Conservation (phyloP, 306 rosid species). For the Cajanus cajan region DNA sequence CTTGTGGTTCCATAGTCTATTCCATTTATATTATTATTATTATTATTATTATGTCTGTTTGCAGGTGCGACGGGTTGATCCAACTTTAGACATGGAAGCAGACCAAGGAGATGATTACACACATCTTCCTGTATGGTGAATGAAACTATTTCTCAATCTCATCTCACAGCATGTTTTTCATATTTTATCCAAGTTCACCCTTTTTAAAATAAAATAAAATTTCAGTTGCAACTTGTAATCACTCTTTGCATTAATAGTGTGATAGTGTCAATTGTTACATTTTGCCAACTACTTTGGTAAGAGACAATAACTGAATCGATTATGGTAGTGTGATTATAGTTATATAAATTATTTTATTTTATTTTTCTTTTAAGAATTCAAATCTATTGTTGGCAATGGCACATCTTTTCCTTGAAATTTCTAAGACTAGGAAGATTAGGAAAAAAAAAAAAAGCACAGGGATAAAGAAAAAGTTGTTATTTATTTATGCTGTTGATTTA, state of each 20-base stretch:
- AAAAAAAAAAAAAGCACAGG: background rate
- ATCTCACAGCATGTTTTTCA: background rate
- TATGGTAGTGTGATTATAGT: background rate
- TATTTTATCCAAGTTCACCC: background rate
- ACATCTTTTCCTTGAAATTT: background rate
- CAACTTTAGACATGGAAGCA: constrained; percentile 97
- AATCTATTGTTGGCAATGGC: background rate
- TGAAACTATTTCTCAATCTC: constrained; percentile 37
- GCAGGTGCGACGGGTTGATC: constrained; percentile 89
- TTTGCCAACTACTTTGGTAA: background rate
- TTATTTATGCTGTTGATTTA: background rate
- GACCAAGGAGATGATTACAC: constrained; percentile 96
- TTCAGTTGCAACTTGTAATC: constrained; percentile 6
- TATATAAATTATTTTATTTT: background rate
- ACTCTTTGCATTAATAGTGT: background rate
- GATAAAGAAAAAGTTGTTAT: background rate
- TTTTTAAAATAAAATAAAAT: background rate
- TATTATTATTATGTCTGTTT: background rate
- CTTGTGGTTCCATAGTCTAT: constrained; percentile 23
- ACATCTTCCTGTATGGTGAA: constrained; percentile 87
- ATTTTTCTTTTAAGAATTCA: background rate
- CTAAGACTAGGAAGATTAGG: background rate
- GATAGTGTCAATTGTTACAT: background rate
- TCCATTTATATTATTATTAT: background rate
- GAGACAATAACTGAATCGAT: constrained; percentile 15